phyloP scores from a whole-genome alignment of 306 rosid species.

The Vigna nakashimae region DNA sequence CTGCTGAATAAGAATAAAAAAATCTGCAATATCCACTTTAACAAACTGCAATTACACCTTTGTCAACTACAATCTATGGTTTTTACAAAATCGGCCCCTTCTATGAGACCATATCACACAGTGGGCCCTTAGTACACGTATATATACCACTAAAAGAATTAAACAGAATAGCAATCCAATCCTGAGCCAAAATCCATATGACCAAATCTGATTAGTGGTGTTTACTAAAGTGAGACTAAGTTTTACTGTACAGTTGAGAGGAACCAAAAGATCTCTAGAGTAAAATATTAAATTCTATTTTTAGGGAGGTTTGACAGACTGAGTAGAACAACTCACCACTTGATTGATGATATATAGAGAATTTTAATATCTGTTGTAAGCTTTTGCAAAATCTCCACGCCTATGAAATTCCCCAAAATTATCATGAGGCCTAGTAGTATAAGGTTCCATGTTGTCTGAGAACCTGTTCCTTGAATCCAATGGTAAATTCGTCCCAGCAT shows the following conservation, averaged over 20 bases:
- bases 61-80: conserved; percentile 44
- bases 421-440: conserved; percentile 75
- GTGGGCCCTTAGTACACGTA: conserved; percentile 9
- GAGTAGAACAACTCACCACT: conserved; percentile 77
- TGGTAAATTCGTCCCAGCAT: conserved; percentile 62
- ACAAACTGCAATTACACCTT: conserved; percentile 38
- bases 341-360: conserved; percentile 49
- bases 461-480: conserved; percentile 81
- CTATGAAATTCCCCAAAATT: conserved; percentile 85
- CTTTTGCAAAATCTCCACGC: conserved; percentile 75
- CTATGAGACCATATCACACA: conserved; percentile 8
- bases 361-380: conserved; percentile 80
- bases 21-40: conserved; percentile 42
- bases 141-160: conserved; percentile 18
- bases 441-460: conserved; percentile 66
- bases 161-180: conserved; percentile 30
- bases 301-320: conserved; percentile 47
- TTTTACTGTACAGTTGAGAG: conserved; percentile 37
- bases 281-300: conserved; percentile 31
- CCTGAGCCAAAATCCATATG: conserved; percentile 35
- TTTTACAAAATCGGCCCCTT: conserved; percentile 37
- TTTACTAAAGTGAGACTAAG: conserved; percentile 39
- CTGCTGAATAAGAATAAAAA: conserved; percentile 46
- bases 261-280: conserved; percentile 42
- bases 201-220: conserved; percentile 34